phyloP scores from a whole-genome alignment of 805 yeast genomes.

The Lipomyces oligophaga region DNA sequence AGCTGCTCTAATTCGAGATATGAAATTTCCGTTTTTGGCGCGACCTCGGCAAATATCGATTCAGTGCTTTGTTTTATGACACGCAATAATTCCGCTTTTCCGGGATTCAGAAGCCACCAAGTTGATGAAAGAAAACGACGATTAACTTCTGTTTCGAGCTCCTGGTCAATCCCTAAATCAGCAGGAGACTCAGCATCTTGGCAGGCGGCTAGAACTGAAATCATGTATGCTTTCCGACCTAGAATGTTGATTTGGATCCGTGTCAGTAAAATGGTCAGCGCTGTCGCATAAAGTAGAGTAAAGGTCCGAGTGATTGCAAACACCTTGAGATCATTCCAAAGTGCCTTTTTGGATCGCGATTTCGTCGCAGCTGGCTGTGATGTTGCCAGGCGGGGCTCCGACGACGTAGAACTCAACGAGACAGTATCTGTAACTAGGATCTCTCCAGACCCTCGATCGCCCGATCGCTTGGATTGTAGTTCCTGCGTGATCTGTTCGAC shows the following conservation, averaged over 20 bases:
- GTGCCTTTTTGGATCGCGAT: conserved; percentile 52
- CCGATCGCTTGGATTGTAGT: not conserved
- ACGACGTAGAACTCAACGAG: conserved; percentile 21
- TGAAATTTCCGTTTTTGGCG: conserved; percentile 5
- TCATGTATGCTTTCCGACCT: conserved; percentile 80
- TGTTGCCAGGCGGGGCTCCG: conserved; percentile 13
- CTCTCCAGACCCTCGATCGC: not conserved
- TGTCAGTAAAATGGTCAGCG: conserved; percentile 70
- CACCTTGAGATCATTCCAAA: conserved; percentile 80
- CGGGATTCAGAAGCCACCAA: conserved; percentile 92
- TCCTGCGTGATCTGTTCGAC: conserved; percentile 63
- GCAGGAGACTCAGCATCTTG: conserved; percentile 3
- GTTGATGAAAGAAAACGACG: conserved; percentile 81
- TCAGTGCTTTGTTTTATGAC: conserved; percentile 59
- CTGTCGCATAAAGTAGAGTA: conserved; percentile 62
- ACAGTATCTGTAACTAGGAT: conserved; percentile 4
- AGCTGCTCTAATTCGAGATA: conserved; percentile 1
- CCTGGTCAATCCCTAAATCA: conserved; percentile 26
- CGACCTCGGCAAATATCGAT: conserved; percentile 17
- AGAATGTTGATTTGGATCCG: conserved; percentile 82
- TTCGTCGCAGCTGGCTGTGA: conserved; percentile 27
- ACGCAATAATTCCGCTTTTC: conserved; percentile 61
- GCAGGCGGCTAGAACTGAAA: conserved; percentile 52
- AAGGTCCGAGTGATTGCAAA: conserved; percentile 70
- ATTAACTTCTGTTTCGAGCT: conserved; percentile 44